A percentile compares a stretch with the other conserved stretches of the same genome.
These are phyloP conservation scores for Dendrobium huoshanense DNA, from an alignment of 106 monocot genomes.

Conservation along the genomic window DNA sequence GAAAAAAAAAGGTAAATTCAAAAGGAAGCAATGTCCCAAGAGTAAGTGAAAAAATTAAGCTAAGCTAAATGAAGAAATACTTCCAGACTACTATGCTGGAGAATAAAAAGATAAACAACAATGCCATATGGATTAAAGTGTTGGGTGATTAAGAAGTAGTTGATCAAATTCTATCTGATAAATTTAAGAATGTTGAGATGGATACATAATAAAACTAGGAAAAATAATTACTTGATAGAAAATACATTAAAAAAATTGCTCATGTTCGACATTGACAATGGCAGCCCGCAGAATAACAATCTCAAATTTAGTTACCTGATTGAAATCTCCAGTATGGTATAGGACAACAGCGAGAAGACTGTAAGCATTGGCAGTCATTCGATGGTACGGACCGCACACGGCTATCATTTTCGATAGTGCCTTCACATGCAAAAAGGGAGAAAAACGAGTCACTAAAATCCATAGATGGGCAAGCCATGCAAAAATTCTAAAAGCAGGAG, in stretches of 20 bases:
- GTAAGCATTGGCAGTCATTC: constrained; percentile 87
- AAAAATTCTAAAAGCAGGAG: too few species aligned
- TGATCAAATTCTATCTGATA: background rate
- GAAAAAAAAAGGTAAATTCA: background rate
- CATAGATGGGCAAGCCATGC: too few species aligned
- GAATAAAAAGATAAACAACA: background rate
- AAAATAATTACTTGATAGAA: background rate
- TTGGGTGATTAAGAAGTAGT: background rate
- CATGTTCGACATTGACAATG: background rate
- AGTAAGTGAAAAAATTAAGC: too few species aligned
- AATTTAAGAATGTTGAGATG: background rate
- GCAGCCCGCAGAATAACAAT: background rate
- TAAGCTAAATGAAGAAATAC: too few species aligned
- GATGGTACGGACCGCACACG: constrained; percentile 90
- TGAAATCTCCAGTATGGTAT: constrained; percentile 92
- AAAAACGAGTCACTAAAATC: background rate
- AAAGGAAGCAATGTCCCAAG: background rate
- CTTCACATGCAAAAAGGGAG: constrained; percentile 31
- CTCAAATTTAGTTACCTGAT: constrained; percentile 46
- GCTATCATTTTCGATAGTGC: constrained; percentile 83
- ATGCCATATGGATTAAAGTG: background rate
- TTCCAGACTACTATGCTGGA: background rate
- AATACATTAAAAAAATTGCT: background rate
- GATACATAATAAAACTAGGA: background rate
- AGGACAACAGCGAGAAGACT: constrained; percentile 92